These are phyloP conservation scores for Aurantiochytrium sp. DNA, from an alignment of 108 stramenopile genomes.

Conservation along the genomic window DNA sequence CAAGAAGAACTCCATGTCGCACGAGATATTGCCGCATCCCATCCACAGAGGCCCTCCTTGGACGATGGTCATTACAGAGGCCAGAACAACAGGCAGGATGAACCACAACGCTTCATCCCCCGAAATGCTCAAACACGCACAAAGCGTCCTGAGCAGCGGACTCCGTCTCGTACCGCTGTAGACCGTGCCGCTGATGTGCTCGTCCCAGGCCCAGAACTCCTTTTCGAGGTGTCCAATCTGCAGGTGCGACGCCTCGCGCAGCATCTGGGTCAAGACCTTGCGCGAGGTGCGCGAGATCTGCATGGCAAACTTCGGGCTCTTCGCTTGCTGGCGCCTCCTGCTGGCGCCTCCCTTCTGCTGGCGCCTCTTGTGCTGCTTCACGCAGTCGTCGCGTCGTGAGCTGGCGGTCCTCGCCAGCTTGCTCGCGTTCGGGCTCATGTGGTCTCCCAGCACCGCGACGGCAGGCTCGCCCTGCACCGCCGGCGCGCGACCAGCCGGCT, in stretches of 20 bases:
- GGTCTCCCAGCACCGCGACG: too few species aligned
- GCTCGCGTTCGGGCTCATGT: too few species aligned
- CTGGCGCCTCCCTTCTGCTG: too few species aligned
- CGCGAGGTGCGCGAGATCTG: not conserved
- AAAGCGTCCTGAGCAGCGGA: not conserved
- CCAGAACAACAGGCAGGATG: not conserved
- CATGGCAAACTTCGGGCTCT: not conserved
- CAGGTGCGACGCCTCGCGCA: not conserved
- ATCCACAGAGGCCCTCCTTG: not conserved
- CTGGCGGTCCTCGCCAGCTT: too few species aligned
- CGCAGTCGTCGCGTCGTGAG: too few species aligned
- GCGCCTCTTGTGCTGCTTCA: too few species aligned
- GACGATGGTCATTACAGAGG: not conserved
- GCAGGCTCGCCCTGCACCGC: too few species aligned
- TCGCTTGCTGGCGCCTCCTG: too few species aligned
- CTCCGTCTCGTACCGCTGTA: not conserved
- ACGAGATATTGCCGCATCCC: not conserved
- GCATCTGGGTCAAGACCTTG: not conserved
- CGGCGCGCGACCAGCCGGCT: too few species aligned
- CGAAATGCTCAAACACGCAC: not conserved
- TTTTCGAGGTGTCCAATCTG: not conserved
- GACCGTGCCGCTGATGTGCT: not conserved
- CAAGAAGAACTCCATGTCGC: constrained; percentile 8
- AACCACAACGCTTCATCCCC: not conserved
- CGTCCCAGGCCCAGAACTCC: not conserved